Conservation (phyloP, 2,329 filamentous ascomycete genomes). For the Mariannaea elegans region DNA sequence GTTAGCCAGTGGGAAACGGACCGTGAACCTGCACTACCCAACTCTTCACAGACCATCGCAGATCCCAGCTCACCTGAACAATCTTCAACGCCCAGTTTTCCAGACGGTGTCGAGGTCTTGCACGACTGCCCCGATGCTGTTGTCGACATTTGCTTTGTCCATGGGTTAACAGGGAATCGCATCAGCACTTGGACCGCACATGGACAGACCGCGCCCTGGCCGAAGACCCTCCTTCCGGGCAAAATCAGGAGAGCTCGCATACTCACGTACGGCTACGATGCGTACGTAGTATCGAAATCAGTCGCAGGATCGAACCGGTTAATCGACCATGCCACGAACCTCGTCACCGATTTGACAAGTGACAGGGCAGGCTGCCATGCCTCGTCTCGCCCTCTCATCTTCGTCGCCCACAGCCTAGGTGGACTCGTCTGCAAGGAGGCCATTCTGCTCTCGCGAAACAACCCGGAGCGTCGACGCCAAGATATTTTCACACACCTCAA, state of each 20-base stretch:
- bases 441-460: constrained; percentile 43
- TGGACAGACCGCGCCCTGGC: constrained; percentile 44
- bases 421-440: constrained; percentile 52
- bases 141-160: constrained; percentile 48
- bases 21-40: too few relatives aligned
- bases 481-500: constrained; percentile 38
- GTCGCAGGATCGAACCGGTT: constrained; percentile 39
- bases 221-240: constrained; percentile 42
- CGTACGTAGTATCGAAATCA: constrained; percentile 33
- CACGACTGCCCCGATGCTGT: constrained; percentile 18
- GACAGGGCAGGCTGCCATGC: constrained; percentile 32
- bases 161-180: constrained; percentile 51
- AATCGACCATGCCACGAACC: constrained; percentile 42
- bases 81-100: constrained; percentile 9
- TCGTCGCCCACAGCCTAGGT: constrained; percentile 51
- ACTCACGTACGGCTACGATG: constrained; percentile 52
- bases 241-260: constrained; percentile 45
- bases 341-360: constrained; percentile 40
- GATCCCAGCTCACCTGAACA: too few relatives aligned
- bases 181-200: constrained; percentile 49
- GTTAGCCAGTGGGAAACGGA: too few relatives aligned
- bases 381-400: constrained; percentile 40
- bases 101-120: constrained; percentile 21
- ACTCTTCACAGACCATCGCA: too few relatives aligned
- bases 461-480: constrained; percentile 40